Percentiles rank a stretch among this genome's conserved stretches.
phyloP scores from a whole-genome alignment of 495 filamentous ascomycete species.

The Neurospora tetraspora region DNA sequence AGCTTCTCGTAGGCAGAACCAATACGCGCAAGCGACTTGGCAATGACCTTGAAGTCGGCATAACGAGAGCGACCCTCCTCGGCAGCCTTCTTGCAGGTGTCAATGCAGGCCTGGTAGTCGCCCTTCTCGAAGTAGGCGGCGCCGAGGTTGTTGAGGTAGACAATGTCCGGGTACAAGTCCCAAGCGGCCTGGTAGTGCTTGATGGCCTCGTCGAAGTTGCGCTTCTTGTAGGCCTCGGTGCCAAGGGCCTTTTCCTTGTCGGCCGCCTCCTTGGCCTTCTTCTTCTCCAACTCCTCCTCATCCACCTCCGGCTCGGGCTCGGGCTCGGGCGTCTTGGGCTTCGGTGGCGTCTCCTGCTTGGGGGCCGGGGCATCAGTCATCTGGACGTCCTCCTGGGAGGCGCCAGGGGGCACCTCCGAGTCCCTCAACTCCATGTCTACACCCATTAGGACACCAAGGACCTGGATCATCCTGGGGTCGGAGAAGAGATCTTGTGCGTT shows the following conservation, averaged over 20 bases:
- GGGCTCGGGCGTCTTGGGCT: constrained; percentile 47
- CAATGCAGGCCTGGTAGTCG: constrained; percentile 77
- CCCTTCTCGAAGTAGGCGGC: constrained; percentile 95
- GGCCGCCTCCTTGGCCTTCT: constrained; percentile 83
- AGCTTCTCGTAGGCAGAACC: constrained; percentile 84
- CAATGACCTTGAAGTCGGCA: constrained; percentile 93
- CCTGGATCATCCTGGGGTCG: constrained; percentile 87
- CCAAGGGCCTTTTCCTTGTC: constrained; percentile 92
- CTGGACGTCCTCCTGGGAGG: constrained; percentile 59
- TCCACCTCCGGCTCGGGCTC: constrained; percentile 57
- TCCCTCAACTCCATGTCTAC: constrained; percentile 84
- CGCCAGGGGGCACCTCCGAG: constrained; percentile 30
- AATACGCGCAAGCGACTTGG: constrained; percentile 92
- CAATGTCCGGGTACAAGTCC: constrained; percentile 91
- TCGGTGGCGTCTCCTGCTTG: constrained; percentile 25
- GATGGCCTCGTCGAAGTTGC: constrained; percentile 87
- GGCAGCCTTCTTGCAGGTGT: constrained; percentile 75
- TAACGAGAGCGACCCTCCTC: constrained; percentile 78
- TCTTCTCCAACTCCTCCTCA: constrained; percentile 71
- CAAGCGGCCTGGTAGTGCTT: constrained; percentile 94
- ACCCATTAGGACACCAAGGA: constrained; percentile 86
- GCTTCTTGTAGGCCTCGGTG: constrained; percentile 96
- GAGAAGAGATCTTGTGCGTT: constrained; percentile 68
- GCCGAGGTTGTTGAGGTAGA: constrained; percentile 91
- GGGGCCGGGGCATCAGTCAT: constrained; percentile 58